Evolutionary conservation across 1,284 basidiomycete species (phyloP).

Genomic region (Austroboletus niveus): DNA sequence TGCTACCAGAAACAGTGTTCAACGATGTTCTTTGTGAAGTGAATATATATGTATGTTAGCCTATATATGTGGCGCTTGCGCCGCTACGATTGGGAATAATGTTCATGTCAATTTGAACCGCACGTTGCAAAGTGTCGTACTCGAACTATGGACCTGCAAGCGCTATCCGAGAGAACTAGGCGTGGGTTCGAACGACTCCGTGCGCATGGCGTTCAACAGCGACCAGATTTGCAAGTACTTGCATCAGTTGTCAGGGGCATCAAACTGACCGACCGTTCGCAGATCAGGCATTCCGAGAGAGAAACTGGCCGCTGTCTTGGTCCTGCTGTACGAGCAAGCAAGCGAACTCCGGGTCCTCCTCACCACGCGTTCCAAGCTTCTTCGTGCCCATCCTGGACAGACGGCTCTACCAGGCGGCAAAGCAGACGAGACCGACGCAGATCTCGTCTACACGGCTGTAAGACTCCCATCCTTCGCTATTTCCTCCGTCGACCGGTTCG

Average conservation of each 20-base stretch:
- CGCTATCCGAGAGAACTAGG: constrained; percentile 36
- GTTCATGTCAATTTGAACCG: no score
- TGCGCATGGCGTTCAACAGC: constrained; percentile 33
- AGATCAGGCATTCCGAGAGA: constrained; percentile 48
- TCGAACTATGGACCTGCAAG: constrained; percentile 12
- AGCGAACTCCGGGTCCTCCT: constrained; percentile 72
- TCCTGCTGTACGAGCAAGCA: constrained; percentile 70
- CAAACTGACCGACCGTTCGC: constrained; percentile 3
- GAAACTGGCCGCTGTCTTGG: constrained; percentile 72
- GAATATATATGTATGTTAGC: no score
- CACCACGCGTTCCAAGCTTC: constrained; percentile 77
- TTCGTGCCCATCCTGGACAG: constrained; percentile 77
- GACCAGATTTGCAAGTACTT: constrained; percentile 52
- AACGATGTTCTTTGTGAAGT: no score
- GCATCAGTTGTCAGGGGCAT: neutral
- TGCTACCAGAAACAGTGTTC: no score
- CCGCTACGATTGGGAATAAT: no score
- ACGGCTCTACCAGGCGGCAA: constrained; percentile 85
- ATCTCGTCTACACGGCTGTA: constrained; percentile 72
- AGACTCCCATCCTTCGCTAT: constrained; percentile 20
- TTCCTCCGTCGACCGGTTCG: no score
- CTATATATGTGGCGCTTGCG: no score
- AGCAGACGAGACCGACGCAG: constrained; percentile 64
- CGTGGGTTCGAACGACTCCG: constrained; percentile 43
- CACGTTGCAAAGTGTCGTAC: no score